phyloP scores from a whole-genome alignment of 2,329 filamentous ascomycete genomes.

The Lachnellula suecica region DNA sequence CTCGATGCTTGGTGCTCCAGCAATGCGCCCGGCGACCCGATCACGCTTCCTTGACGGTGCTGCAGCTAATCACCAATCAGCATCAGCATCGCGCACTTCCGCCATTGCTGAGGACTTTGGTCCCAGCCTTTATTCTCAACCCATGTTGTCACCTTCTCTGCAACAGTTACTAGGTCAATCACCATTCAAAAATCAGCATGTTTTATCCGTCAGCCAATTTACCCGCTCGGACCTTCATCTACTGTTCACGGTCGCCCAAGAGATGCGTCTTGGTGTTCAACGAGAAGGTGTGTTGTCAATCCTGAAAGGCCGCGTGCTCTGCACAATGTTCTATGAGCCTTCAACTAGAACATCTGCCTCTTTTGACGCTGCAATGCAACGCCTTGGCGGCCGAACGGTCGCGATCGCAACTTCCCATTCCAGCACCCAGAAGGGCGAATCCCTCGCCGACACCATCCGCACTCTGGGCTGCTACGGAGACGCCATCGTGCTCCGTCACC shows the following conservation, averaged over 20 bases:
- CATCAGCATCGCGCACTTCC: conserved; percentile 30
- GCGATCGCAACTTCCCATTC: conserved; percentile 80
- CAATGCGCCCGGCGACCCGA: conserved; percentile 35
- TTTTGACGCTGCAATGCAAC: conserved; percentile 98
- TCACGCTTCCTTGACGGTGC: conserved; percentile 37
- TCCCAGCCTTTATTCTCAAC: conserved; percentile 46
- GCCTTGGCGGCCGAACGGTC: conserved; percentile 85
- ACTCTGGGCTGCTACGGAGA: conserved; percentile 94
- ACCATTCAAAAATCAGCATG: conserved; percentile 84
- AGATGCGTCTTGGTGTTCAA: conserved; percentile 95
- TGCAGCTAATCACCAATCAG: conserved; percentile 30
- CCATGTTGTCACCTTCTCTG: conserved; percentile 59
- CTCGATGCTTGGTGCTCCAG: conserved; percentile 33
- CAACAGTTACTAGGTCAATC: conserved; percentile 75
- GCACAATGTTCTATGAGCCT: conserved; percentile 96
- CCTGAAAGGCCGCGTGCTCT: conserved; percentile 81
- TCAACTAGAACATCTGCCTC: conserved; percentile 94
- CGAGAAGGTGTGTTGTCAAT: conserved; percentile 86
- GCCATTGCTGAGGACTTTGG: conserved; percentile 45
- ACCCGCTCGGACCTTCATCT: conserved; percentile 83
- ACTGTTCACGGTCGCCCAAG: conserved; percentile 93
- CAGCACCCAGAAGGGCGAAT: conserved; percentile 91
- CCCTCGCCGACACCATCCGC: conserved; percentile 87
- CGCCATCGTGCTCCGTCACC: conserved; percentile 93
- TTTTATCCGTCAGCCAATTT: conserved; percentile 91